A percentile compares a stretch with the other conserved stretches of the same genome.
Conservation (phyloP, 805 yeast genomes). For the Zygosaccharomyces kombuchaensis region DNA sequence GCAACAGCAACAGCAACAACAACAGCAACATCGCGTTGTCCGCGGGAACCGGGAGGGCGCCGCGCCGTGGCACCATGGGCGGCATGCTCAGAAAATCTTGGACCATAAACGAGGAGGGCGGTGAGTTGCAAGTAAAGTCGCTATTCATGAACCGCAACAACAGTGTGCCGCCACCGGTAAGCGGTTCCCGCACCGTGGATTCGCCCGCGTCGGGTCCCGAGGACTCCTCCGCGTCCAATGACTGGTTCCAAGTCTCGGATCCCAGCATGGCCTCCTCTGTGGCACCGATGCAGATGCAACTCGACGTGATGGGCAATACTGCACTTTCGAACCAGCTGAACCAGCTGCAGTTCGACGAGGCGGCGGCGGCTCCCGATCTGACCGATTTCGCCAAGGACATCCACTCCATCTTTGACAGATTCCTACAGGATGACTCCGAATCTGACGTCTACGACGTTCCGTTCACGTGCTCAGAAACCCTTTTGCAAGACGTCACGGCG, state of each 20-base stretch:
- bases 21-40: background rate
- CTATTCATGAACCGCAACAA: slow-evolving; percentile 8
- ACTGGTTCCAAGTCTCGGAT: slow-evolving; percentile 5
- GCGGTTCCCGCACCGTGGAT: background rate
- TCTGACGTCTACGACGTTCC: slow-evolving; percentile 6
- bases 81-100: slow-evolving; percentile 10
- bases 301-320: background rate
- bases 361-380: slow-evolving; percentile 2
- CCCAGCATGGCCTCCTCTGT: slow-evolving; percentile 1
- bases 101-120: slow-evolving; percentile 12
- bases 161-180: background rate
- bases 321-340: slow-evolving; percentile 6
- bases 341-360: slow-evolving; percentile 13
- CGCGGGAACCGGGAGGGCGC: background rate
- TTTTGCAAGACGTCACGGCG: background rate
- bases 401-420: slow-evolving; percentile 15
- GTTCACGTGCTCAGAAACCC: background rate
- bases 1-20: background rate
- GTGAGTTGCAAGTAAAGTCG: slow-evolving; percentile 12
- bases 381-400: slow-evolving; percentile 11
- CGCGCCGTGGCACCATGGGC: background rate
- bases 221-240: background rate
- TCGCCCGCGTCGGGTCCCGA: background rate
- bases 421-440: slow-evolving; percentile 12
- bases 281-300: slow-evolving; percentile 1